Conservation (phyloP, 306 rosid species). For the Trichosanthes cucumerina region DNA sequence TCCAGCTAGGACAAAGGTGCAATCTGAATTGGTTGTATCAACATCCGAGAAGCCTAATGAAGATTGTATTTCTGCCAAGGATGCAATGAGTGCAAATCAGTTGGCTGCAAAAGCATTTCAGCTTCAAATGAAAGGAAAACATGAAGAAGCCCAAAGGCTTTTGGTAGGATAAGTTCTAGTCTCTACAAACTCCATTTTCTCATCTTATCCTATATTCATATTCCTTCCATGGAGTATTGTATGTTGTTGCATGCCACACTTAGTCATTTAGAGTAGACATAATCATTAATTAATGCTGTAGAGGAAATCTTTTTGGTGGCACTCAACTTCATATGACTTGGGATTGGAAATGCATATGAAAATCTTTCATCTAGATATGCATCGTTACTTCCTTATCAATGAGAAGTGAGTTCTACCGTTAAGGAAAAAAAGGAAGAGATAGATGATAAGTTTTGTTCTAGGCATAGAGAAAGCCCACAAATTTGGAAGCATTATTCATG, state of each 20-base stretch:
- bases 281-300: neutral
- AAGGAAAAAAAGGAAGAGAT: neutral
- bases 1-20: constrained; percentile 25
- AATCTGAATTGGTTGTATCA: constrained; percentile 18
- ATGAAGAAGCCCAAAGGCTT: constrained; percentile 74
- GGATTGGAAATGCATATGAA: neutral
- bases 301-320: neutral
- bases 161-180: constrained; percentile 35
- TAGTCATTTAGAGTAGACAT: neutral
- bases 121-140: constrained; percentile 84
- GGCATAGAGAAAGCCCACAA: neutral
- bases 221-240: neutral
- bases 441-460: neutral
- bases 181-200: neutral
- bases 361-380: neutral
- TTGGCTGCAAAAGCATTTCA: constrained; percentile 97
- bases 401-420: neutral
- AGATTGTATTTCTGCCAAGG: constrained; percentile 21
- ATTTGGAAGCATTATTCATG: neutral
- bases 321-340: neutral
- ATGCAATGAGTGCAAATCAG: constrained; percentile 69
- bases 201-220: neutral
- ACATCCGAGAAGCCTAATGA: constrained; percentile 25
- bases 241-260: neutral
- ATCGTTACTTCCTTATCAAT: neutral